Conservation (phyloP, 2,329 filamentous ascomycete genomes). For the Hypoxylon sp. region DNA sequence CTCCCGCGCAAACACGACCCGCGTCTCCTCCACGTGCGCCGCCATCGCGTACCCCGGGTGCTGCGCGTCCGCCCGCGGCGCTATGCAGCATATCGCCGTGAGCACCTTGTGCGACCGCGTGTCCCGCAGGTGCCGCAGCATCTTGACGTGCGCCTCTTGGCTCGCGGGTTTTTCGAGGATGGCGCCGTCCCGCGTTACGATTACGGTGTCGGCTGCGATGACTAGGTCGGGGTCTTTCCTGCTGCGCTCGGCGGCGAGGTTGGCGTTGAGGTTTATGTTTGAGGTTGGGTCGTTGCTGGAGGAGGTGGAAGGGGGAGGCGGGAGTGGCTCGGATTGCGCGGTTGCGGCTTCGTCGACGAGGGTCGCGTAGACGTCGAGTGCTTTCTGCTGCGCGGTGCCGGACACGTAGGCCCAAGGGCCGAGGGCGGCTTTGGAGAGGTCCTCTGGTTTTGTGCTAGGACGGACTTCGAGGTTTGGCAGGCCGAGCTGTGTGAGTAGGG, state of each 20-base stretch:
- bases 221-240: constrained; percentile 81
- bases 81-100: constrained; percentile 86
- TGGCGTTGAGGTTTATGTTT: neutral
- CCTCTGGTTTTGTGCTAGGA: constrained; percentile 85
- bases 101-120: constrained; percentile 83
- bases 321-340: constrained; percentile 47
- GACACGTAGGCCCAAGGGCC: constrained; percentile 92
- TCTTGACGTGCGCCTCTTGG: constrained; percentile 83
- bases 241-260: constrained; percentile 50
- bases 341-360: constrained; percentile 56
- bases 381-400: constrained; percentile 86
- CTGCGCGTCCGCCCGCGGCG: constrained; percentile 81
- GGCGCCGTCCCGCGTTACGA: constrained; percentile 79
- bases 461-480: constrained; percentile 85
- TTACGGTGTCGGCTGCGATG: constrained; percentile 90
- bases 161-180: constrained; percentile 90
- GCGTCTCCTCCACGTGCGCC: constrained; percentile 88
- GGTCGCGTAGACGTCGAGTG: constrained; percentile 75
- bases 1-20: constrained; percentile 84
- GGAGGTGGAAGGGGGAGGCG: constrained; percentile 39
- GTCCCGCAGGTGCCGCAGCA: constrained; percentile 86
- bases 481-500: constrained; percentile 85
- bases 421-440: constrained; percentile 81
- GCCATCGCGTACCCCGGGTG: constrained; percentile 89
- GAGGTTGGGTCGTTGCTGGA: constrained; percentile 21